Evolutionary conservation across 2,329 filamentous ascomycete genomes (phyloP).

Genomic region (Fusarium tanahbumbuense): DNA sequence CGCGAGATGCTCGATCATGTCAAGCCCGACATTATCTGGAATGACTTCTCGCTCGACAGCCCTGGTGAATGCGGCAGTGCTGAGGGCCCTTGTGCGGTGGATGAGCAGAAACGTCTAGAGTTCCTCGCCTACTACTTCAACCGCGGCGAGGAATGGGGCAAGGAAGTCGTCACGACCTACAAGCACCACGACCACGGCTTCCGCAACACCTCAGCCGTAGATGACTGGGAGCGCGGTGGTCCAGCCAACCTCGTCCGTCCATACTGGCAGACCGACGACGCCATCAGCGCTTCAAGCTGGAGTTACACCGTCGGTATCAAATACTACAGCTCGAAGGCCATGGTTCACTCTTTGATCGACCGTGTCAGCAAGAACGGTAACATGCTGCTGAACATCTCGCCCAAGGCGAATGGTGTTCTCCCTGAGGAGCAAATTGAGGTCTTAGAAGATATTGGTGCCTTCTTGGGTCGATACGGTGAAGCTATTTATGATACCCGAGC

Average conservation of each 20-base stretch:
- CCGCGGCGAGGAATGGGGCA: conserved; percentile 7
- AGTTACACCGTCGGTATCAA: conserved; percentile 19
- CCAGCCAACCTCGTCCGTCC: conserved; percentile 12
- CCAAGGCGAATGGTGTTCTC: conserved; percentile 1
- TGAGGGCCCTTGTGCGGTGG: conserved; percentile 9
- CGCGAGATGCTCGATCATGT: conserved; percentile 22
- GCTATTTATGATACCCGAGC: conserved; percentile 3
- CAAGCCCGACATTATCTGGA: conserved; percentile 23
- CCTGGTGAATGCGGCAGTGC: conserved; percentile 5
- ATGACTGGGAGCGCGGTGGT: conserved; percentile 14
- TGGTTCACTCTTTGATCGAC: conserved; percentile 14
- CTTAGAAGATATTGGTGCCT: conserved; percentile 5
- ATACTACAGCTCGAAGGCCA: conserved; percentile 21
- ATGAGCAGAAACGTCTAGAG: conserved; percentile 2
- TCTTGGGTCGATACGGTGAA: conserved; percentile 10
- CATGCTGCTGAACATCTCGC: conserved; percentile 16
- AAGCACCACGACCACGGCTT: conserved; percentile 23
- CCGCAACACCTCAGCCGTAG: conserved; percentile 16
- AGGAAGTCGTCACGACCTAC: conserved; percentile 16
- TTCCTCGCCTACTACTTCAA: conserved; percentile 24
- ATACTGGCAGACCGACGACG: conserved; percentile 20
- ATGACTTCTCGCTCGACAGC: conserved; percentile 15
- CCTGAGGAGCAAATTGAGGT: conserved; percentile 16
- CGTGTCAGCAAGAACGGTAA: conserved; percentile 21
- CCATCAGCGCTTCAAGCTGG: conserved; percentile 21